Conservation (phyloP, 306 rosid genomes). For the Quercus berberidifolia region DNA sequence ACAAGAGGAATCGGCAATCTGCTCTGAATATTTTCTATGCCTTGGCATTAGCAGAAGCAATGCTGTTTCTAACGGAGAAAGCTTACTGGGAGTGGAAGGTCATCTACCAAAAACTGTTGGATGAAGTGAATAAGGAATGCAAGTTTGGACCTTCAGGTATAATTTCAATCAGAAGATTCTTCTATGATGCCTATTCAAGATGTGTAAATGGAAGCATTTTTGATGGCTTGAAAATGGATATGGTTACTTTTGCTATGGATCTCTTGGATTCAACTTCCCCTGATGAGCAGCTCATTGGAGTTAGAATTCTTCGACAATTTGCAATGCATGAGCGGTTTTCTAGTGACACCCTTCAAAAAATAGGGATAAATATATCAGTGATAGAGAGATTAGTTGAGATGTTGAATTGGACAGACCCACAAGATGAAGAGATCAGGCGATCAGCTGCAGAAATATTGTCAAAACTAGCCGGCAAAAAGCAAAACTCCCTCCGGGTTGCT, state of each 20-base stretch:
- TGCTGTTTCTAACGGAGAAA: slow-evolving; percentile 74
- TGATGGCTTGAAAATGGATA: slow-evolving; percentile 95
- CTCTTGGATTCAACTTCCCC: slow-evolving; percentile 72
- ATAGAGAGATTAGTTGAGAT: slow-evolving; percentile 91
- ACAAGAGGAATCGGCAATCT: slow-evolving; percentile 66
- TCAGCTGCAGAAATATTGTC: slow-evolving; percentile 83
- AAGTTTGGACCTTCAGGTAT: slow-evolving; percentile 66
- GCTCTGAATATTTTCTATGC: slow-evolving; percentile 74
- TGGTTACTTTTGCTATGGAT: slow-evolving; percentile 80
- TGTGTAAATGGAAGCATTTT: slow-evolving; percentile 84
- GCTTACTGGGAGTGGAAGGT: slow-evolving; percentile 86
- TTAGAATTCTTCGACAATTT: slow-evolving; percentile 64
- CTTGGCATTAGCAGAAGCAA: slow-evolving; percentile 85
- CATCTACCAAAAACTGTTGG: slow-evolving; percentile 55
- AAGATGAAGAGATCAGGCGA: slow-evolving; percentile 77
- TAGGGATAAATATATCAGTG: slow-evolving; percentile 60
- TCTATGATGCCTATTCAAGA: slow-evolving; percentile 89
- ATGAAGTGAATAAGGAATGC: slow-evolving; percentile 67
- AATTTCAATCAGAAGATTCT: slow-evolving; percentile 70
- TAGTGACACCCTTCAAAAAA: slow-evolving; percentile 80
- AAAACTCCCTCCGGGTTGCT: slow-evolving; percentile 75
- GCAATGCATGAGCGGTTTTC: slow-evolving; percentile 47
- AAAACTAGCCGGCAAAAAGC: slow-evolving; percentile 75
- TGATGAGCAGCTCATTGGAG: slow-evolving; percentile 90
- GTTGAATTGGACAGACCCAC: slow-evolving; percentile 81